Conservation (phyloP, 2,329 filamentous ascomycete species). For the Trichophyton rubrum region DNA sequence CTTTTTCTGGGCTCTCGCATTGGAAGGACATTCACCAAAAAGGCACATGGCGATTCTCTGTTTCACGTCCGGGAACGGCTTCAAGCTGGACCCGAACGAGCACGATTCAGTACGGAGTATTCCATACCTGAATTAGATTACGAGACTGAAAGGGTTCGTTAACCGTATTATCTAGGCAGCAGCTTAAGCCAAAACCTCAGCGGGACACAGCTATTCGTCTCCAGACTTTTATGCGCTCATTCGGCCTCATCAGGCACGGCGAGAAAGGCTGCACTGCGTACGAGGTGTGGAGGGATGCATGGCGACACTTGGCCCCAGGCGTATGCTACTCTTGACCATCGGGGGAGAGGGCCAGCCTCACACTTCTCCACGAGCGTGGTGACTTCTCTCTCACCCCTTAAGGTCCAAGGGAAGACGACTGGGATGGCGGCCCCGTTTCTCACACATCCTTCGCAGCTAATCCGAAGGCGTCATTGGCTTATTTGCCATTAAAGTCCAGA, state of each 20-base stretch:
- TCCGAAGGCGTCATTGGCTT: neutral
- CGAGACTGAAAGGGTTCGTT: neutral
- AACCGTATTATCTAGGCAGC: too few species aligned
- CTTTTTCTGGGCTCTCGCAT: neutral
- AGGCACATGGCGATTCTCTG: neutral
- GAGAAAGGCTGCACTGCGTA: neutral
- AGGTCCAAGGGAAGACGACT: neutral
- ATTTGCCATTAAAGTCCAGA: neutral
- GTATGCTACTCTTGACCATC: neutral
- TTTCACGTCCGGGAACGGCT: neutral
- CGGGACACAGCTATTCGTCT: neutral
- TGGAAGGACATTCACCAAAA: neutral
- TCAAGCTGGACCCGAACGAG: neutral
- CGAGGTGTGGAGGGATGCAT: neutral
- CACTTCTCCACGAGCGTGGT: neutral
- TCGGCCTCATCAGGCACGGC: neutral
- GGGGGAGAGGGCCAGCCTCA: neutral
- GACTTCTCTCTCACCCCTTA: neutral
- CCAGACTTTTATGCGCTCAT: neutral
- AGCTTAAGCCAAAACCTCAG: neutral
- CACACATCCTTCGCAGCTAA: neutral
- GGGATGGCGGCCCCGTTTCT: neutral
- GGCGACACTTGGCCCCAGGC: neutral
- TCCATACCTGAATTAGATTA: neutral
- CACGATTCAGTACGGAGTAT: neutral